These are phyloP conservation scores for Jackrogersella minutella DNA, from an alignment of 495 filamentous ascomycete genomes.

Conservation along the genomic window DNA sequence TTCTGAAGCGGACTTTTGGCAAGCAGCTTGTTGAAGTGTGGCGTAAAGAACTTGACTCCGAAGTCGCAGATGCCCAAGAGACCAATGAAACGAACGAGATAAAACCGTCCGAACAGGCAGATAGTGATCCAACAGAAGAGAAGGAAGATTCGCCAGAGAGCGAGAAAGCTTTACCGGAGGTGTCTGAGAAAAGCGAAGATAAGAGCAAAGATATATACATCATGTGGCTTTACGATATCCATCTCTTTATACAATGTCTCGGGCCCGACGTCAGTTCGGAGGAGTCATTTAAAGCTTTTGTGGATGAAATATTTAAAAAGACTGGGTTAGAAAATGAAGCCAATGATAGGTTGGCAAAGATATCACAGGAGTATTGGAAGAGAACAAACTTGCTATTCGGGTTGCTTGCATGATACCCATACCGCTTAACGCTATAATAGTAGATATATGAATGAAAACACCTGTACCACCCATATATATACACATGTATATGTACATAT, in stretches of 20 bases:
- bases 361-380: slow-evolving; percentile 79
- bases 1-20: slow-evolving; percentile 66
- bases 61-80: not conserved
- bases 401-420: slow-evolving; percentile 48
- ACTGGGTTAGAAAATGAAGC: slow-evolving; percentile 53
- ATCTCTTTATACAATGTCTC: slow-evolving; percentile 66
- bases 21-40: slow-evolving; percentile 54
- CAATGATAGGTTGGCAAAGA: slow-evolving; percentile 61
- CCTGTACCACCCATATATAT: slow-evolving; percentile 1
- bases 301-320: slow-evolving; percentile 55
- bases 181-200: slow-evolving; percentile 54
- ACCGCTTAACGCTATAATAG: not conserved
- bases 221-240: slow-evolving; percentile 81
- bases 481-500: no score
- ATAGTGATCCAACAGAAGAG: slow-evolving; percentile 16
- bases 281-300: slow-evolving; percentile 53
- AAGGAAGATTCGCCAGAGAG: slow-evolving; percentile 21
- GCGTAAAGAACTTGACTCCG: slow-evolving; percentile 47
- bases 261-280: slow-evolving; percentile 39
- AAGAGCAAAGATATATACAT: slow-evolving; percentile 63
- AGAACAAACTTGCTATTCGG: slow-evolving; percentile 79
- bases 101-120: not conserved
- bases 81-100: slow-evolving; percentile 8
- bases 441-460: not conserved
- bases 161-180: not conserved